Percentiles rank a stretch among this genome's conserved stretches.
phyloP scores from a whole-genome alignment of 129 eudicot genomes.

The Glebionis coronaria region DNA sequence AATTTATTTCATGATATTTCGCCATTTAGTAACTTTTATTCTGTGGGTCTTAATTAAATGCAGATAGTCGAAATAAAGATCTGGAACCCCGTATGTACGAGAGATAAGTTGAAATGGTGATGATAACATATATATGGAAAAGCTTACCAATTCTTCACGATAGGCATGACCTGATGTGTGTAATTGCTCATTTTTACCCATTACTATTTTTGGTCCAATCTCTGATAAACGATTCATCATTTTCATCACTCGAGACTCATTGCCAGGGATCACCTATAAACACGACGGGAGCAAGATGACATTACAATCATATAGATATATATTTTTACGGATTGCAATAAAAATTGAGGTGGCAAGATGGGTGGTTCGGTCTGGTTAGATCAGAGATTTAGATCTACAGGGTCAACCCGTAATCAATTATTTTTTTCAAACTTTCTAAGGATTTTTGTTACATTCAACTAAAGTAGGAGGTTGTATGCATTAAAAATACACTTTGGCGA shows the following conservation, averaged over 20 bases:
- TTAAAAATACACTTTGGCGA: background rate
- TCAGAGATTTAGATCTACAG: background rate
- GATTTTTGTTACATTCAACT: background rate
- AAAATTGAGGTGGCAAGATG: background rate
- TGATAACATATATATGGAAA: slow-evolving; percentile 6
- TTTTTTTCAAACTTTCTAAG: background rate
- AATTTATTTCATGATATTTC: background rate
- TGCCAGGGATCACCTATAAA: slow-evolving; percentile 97
- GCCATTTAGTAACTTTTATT: background rate
- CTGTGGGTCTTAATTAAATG: background rate
- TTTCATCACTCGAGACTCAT: slow-evolving; percentile 87
- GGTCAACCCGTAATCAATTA: too few species aligned
- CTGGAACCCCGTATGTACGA: background rate
- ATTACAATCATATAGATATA: background rate
- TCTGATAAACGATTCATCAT: slow-evolving; percentile 96
- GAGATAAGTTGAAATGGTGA: background rate
- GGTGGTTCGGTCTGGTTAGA: background rate
- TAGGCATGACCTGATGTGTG: slow-evolving; percentile 98
- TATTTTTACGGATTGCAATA: background rate
- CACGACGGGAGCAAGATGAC: slow-evolving; percentile 7
- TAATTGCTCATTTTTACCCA: slow-evolving; percentile 89
- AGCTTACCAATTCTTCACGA: slow-evolving; percentile 81
- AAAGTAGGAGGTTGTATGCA: background rate
- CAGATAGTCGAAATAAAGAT: background rate
- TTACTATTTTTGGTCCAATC: slow-evolving; percentile 77